A percentile compares a stretch with the other conserved stretches of the same genome.
Evolutionary conservation across 2,329 filamentous ascomycete genomes (phyloP).

Genomic region (Xylaria polymorpha): DNA sequence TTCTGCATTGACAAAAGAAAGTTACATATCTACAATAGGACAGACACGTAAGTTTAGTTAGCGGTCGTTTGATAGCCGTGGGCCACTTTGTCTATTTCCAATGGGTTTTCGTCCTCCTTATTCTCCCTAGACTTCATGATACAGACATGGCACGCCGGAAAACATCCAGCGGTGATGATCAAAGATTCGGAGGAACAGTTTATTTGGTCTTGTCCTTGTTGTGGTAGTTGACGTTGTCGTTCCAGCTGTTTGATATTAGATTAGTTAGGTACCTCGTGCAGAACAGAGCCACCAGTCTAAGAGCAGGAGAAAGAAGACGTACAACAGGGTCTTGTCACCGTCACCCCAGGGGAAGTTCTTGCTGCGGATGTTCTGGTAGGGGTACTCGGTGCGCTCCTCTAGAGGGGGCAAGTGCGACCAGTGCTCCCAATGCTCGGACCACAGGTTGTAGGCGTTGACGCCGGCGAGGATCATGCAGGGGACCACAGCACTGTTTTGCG

Average conservation of each 20-base stretch:
- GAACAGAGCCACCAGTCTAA: neutral
- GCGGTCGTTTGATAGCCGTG: conserved; percentile 28
- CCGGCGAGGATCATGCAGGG: conserved; percentile 77
- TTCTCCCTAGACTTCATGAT: conserved; percentile 12
- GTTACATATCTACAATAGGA: conserved; percentile 39
- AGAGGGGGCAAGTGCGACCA: conserved; percentile 85
- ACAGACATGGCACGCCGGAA: conserved; percentile 1
- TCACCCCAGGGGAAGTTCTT: conserved; percentile 97
- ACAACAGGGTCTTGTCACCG: conserved; percentile 89
- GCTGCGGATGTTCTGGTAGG: conserved; percentile 96
- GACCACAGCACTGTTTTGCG: conserved; percentile 71
- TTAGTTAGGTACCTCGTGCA: conserved; percentile 7
- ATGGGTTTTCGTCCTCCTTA: conserved; percentile 16
- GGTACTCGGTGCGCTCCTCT: conserved; percentile 92
- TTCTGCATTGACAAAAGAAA: conserved; percentile 38
- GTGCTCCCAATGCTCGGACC: conserved; percentile 98
- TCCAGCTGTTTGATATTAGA: conserved; percentile 75
- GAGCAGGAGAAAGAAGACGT: conserved; percentile 53
- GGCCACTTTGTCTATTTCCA: conserved; percentile 34
- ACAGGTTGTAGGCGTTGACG: conserved; percentile 90
- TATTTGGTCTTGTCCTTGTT: conserved; percentile 81
- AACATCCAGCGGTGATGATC: conserved; percentile 5
- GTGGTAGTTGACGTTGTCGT: conserved; percentile 95
- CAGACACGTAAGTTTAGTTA: conserved; percentile 28
- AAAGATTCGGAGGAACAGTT: conserved; percentile 38